phyloP scores from a whole-genome alignment of 192 early-diverging fungal species.

The Coemansia sp. region DNA sequence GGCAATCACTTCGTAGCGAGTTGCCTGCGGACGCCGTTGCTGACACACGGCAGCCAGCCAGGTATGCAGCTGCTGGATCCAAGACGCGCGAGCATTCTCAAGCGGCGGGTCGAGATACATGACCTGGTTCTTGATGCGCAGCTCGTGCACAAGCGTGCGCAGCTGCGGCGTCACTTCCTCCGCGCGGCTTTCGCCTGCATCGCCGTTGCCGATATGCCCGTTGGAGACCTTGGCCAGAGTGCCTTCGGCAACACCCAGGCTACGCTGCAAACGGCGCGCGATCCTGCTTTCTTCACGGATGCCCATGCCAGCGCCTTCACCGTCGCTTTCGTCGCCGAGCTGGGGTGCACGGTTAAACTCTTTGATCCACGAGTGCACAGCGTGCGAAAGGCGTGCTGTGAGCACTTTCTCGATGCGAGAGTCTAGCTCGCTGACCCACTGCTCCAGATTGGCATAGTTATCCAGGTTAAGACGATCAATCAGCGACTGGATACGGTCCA shows the following conservation, averaged over 20 bases:
- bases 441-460: conserved; percentile 88
- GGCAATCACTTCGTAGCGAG: conserved; percentile 83
- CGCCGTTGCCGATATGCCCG: conserved; percentile 1
- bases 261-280: conserved; percentile 34
- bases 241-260: conserved; percentile 24
- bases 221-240: not conserved
- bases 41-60: conserved; percentile 91
- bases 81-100: conserved; percentile 86
- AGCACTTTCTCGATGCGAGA: conserved; percentile 76
- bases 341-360: conserved; percentile 62
- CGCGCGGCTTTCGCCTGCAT: conserved; percentile 6
- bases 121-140: conserved; percentile 90
- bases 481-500: conserved; percentile 84
- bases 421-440: conserved; percentile 87
- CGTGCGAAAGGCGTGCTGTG: conserved; percentile 67
- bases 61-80: conserved; percentile 86
- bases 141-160: conserved; percentile 77
- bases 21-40: conserved; percentile 80
- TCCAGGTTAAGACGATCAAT: conserved; percentile 94
- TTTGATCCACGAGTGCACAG: conserved; percentile 73
- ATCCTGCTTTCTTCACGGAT: conserved; percentile 36
- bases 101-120: conserved; percentile 97
- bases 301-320: conserved; percentile 4
- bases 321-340: conserved; percentile 51
- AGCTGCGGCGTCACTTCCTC: conserved; percentile 66